These are phyloP conservation scores for Soucietia sequanensis DNA, from an alignment of 805 yeast species.

Conservation along the genomic window DNA sequence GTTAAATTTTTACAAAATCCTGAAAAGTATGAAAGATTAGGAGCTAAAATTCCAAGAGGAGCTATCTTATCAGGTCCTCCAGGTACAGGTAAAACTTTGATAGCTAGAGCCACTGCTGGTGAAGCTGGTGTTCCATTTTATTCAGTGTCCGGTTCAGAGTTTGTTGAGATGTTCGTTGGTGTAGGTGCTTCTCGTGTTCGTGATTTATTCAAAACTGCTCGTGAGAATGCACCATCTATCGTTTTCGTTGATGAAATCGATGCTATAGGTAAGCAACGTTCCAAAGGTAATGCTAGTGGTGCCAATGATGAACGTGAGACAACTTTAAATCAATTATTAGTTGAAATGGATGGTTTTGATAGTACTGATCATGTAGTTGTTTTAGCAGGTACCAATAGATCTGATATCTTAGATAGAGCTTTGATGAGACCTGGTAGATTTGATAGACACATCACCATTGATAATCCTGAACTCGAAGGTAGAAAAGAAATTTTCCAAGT, in stretches of 20 bases:
- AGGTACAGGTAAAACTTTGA: conserved; percentile 96
- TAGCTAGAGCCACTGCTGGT: conserved; percentile 99
- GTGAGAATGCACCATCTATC: conserved; percentile 92
- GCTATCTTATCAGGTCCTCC: conserved; percentile 98
- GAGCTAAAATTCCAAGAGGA: conserved; percentile 98
- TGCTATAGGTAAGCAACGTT: conserved; percentile 94
- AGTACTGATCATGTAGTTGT: conserved; percentile 92
- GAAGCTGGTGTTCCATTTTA: conserved; percentile 98
- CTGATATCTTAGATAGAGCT: conserved; percentile 91
- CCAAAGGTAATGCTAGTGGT: conserved; percentile 72
- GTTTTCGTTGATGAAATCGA: conserved; percentile 98
- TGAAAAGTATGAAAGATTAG: conserved; percentile 81
- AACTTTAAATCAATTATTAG: conserved; percentile 90
- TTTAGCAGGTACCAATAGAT: conserved; percentile 94
- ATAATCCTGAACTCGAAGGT: conserved; percentile 93
- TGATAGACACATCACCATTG: conserved; percentile 89
- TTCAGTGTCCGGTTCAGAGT: conserved; percentile 96
- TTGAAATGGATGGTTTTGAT: conserved; percentile 98
- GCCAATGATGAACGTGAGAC: conserved; percentile 97
- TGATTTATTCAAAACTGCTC: conserved; percentile 87
- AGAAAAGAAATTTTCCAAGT: conserved; percentile 90
- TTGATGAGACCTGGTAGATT: conserved; percentile 96
- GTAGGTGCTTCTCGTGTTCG: conserved; percentile 98
- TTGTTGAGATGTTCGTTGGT: conserved; percentile 98
- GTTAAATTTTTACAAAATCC: conserved; percentile 92